Base-by-base conservation (phyloP, 2,329 filamentous ascomycete species). In the Alternaria panax region DNA sequence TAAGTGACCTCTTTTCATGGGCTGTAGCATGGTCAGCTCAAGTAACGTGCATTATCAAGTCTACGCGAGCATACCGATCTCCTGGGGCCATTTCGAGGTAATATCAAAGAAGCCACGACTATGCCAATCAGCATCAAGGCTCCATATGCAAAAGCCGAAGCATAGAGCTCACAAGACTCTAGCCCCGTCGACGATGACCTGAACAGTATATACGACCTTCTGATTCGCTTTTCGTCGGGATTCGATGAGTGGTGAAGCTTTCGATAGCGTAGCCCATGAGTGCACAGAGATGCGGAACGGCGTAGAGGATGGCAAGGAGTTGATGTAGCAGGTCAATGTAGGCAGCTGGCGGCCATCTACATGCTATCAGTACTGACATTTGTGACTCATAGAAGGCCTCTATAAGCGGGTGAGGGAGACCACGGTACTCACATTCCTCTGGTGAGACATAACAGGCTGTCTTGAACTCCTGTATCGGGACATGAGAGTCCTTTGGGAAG, bases 401-500 rank as follows among this genome's bases (percentile, higher is more conserved):
- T n/a, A 24, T 18, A 43, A 16, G 11, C 3, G 14, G 24, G 12
- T 22, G 30, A 20, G 16, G 24, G 5, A 36, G 20, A 27, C 16
- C 41, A 46, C 20, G 11, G 9, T 25, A 58, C 71, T 72, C 42
- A 73, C 75, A 64, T 27, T 73, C 65, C 40, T 86, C 85, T 57
- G 79, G 80, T 34, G 88, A 85, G 30, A 90, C 87, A 74, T 90
- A 90, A 75, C 91, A 96, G 61, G 87, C 84, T 7, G 91, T 92
- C 72, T 88, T 89, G 83, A 95, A 96, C 78, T 96, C 92, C 76
- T 92, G 91, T 55, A 93, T 78, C 1, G 92, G 92, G 12, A 90
- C 80, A 68, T 87, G 88, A 68, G 84, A 88, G 61, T 85, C 84
- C 57, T 64, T 70, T 0, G 91, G 89, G 75, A 96, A 96, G 62